These are phyloP conservation scores for Amesomyces nigricolor DNA, from an alignment of 2,329 filamentous ascomycete genomes.

Conservation along the genomic window DNA sequence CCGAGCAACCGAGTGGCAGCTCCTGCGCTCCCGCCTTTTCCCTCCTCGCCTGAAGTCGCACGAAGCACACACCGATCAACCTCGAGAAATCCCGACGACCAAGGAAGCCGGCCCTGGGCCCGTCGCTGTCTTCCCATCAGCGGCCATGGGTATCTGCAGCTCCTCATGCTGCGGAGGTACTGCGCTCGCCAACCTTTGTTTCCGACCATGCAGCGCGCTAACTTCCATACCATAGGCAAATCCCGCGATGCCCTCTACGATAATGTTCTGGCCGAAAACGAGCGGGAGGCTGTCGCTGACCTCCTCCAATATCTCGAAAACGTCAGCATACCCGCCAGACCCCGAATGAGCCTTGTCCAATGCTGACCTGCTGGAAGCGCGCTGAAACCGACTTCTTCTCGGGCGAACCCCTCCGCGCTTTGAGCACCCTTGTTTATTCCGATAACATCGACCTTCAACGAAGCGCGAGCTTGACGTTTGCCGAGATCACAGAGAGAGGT, in stretches of 20 bases:
- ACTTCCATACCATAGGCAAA: conserved; percentile 51
- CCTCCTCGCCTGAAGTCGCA: neutral
- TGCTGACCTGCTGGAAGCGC: conserved; percentile 54
- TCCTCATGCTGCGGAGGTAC: conserved; percentile 58
- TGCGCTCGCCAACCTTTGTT: neutral
- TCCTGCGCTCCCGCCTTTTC: neutral
- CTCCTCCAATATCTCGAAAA: conserved; percentile 94
- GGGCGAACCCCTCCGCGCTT: conserved; percentile 84
- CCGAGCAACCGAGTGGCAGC: neutral
- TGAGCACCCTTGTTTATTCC: conserved; percentile 95
- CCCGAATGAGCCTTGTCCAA: neutral
- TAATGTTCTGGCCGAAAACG: conserved; percentile 86
- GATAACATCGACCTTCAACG: conserved; percentile 97
- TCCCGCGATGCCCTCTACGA: conserved; percentile 78
- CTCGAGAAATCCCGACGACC: conserved; percentile 1
- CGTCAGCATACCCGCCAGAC: conserved; percentile 47
- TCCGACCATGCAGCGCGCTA: conserved; percentile 7
- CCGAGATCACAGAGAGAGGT: conserved; percentile 98
- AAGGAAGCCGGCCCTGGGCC: conserved; percentile 3
- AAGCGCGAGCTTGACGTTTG: conserved; percentile 96
- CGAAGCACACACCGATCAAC: conserved; percentile 1
- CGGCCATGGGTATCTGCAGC: conserved; percentile 56
- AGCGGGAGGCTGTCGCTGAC: conserved; percentile 94
- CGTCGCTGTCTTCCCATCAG: conserved; percentile 15
- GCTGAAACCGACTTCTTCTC: conserved; percentile 98